phyloP scores from a whole-genome alignment of 768 basidiomycete genomes.

The Rhizopogon vinicolor region DNA sequence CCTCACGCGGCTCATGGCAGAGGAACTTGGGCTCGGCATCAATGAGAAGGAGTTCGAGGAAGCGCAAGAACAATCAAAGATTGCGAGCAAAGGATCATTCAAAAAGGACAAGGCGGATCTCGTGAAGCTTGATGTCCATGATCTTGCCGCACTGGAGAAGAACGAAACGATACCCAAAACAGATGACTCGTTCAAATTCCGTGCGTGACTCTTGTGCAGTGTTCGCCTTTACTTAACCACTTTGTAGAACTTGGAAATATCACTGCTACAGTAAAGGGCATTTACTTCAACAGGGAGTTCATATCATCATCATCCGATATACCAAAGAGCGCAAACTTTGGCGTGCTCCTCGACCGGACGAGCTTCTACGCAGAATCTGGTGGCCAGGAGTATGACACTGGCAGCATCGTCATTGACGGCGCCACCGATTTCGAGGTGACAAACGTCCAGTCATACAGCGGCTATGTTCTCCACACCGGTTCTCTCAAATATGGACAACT shows the following conservation, averaged over 20 bases:
- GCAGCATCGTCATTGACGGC: constrained; percentile 90
- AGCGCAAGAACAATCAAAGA: constrained; percentile 84
- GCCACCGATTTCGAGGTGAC: constrained; percentile 89
- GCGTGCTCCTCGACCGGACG: constrained; percentile 85
- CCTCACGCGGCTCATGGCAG: constrained; percentile 94
- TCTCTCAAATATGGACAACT: constrained; percentile 85
- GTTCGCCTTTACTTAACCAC: neutral
- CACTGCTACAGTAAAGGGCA: constrained; percentile 69
- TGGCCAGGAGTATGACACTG: constrained; percentile 96
- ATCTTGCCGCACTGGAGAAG: constrained; percentile 82
- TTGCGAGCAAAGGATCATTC: constrained; percentile 81
- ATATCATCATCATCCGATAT: constrained; percentile 60
- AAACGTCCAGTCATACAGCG: constrained; percentile 91
- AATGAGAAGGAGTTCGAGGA: constrained; percentile 87
- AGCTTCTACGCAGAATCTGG: constrained; percentile 98
- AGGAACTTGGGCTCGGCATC: constrained; percentile 79
- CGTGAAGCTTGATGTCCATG: constrained; percentile 94
- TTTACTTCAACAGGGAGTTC: constrained; percentile 82
- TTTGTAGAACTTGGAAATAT: constrained; percentile 70
- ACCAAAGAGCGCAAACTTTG: constrained; percentile 66
- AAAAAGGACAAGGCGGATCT: constrained; percentile 66
- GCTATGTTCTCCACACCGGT: constrained; percentile 94
- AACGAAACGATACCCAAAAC: constrained; percentile 80
- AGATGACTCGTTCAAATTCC: constrained; percentile 87
- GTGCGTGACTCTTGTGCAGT: constrained; percentile 39